Percentiles rank a stretch among this genome's conserved stretches.
phyloP scores from a whole-genome alignment of 2,329 filamentous ascomycete species.

The Xylariaceae sp. region DNA sequence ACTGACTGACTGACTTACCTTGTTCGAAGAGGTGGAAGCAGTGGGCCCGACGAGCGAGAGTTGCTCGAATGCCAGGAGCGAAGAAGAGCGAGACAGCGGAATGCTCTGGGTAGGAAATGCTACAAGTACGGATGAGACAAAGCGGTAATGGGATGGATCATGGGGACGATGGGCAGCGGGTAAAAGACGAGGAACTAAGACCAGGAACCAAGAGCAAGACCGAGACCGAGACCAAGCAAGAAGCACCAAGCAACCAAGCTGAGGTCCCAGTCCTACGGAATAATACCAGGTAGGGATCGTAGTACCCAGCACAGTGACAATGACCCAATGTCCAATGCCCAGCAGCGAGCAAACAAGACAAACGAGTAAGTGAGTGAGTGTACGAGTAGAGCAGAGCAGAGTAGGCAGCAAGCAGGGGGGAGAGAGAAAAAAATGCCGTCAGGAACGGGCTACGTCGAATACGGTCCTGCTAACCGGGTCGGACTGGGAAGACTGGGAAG shows the following conservation, averaged over 20 bases:
- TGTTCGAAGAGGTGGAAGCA: constrained; percentile 2
- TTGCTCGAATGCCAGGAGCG: constrained; percentile 16
- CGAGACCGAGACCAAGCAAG: neutral
- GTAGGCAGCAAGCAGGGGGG: neutral
- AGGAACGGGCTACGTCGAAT: neutral
- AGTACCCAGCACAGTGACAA: too few relatives aligned
- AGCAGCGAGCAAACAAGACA: neutral
- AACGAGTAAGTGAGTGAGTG: neutral
- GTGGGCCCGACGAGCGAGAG: constrained; percentile 1
- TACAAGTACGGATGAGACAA: constrained; percentile 20
- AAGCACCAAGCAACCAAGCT: neutral
- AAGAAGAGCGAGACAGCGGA: constrained; percentile 21
- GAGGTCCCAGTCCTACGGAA: neutral
- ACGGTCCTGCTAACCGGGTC: too few relatives aligned
- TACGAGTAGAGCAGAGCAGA: too few relatives aligned
- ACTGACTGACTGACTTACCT: constrained; percentile 4
- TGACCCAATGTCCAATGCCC: too few relatives aligned
- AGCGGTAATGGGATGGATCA: constrained; percentile 19
- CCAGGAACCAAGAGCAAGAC: neutral
- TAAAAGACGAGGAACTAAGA: neutral
- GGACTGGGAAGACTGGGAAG: too few relatives aligned
- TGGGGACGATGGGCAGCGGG: constrained; percentile 4
- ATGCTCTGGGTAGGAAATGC: constrained; percentile 27
- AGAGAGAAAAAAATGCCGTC: neutral
- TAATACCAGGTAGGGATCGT: neutral